Evolutionary conservation across 2,329 filamentous ascomycete species (phyloP).

Genomic region (Seiridium unicorne): DNA sequence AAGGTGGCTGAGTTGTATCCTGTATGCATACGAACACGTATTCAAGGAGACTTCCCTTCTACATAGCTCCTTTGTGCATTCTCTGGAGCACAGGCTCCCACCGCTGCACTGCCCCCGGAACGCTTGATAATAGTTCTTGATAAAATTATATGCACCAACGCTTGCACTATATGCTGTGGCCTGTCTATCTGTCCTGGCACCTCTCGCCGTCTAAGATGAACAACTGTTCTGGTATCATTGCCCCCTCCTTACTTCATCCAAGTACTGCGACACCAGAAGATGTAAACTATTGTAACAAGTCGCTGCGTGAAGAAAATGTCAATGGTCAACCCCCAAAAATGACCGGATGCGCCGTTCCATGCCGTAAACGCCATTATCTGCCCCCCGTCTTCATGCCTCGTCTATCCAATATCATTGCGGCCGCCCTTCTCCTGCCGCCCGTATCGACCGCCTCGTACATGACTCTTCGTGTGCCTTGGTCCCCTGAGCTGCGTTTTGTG

Average conservation of each 20-base stretch:
- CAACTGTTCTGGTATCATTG: constrained; percentile 1
- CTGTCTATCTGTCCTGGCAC: neutral
- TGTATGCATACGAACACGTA: no score
- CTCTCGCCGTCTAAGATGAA: neutral
- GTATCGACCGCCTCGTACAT: neutral
- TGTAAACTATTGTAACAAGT: neutral
- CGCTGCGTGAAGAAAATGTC: neutral
- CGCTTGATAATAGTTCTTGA: no score
- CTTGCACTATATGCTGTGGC: neutral
- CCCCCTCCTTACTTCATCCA: neutral
- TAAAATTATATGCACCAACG: neutral
- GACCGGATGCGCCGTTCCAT: neutral
- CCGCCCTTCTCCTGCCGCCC: neutral
- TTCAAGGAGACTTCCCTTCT: no score
- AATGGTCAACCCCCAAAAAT: neutral
- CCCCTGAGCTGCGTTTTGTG: no score
- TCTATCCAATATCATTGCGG: neutral
- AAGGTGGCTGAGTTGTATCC: no score
- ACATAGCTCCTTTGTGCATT: no score
- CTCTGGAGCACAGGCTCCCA: no score
- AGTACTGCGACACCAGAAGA: neutral
- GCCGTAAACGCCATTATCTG: neutral
- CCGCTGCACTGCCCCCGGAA: no score
- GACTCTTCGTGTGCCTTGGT: neutral
- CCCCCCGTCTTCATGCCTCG: neutral